Conservation (phyloP, 2,329 filamentous ascomycete genomes). For the Paraconiothyrium brasiliense region DNA sequence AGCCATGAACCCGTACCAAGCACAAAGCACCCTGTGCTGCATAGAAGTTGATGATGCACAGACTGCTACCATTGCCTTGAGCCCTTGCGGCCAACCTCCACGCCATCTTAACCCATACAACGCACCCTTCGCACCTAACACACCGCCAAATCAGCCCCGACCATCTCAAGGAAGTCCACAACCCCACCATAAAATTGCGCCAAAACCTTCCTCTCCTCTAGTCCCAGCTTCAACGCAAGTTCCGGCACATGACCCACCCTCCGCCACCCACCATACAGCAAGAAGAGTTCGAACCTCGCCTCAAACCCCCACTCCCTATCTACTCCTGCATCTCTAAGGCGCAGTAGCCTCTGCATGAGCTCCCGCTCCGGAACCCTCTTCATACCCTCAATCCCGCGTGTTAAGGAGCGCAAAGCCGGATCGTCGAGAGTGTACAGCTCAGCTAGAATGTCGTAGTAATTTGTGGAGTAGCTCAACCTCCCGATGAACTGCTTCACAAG, state of each 20-base stretch:
- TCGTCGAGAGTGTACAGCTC: constrained; percentile 16
- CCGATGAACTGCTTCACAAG: not conserved
- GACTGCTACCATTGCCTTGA: no score
- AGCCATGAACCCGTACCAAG: not conserved
- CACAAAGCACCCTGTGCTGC: no score
- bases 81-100: no score
- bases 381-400: constrained; percentile 31
- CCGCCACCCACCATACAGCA: constrained; percentile 28
- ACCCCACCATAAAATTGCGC: constrained; percentile 24
- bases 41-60: no score
- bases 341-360: constrained; percentile 19
- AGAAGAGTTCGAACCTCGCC: constrained; percentile 28
- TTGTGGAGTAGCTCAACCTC: constrained; percentile 14
- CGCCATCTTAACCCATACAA: no score
- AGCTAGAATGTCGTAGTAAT: constrained; percentile 25
- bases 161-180: constrained; percentile 22
- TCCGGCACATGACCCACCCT: constrained; percentile 25
- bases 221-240: constrained; percentile 19
- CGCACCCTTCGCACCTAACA: no score
- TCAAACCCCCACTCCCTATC: constrained; percentile 26
- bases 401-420: constrained; percentile 18
- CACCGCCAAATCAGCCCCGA: not conserved
- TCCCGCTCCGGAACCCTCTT: constrained; percentile 19
- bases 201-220: constrained; percentile 22
- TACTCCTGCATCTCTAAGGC: constrained; percentile 25